These are phyloP conservation scores for Desmodesmus armatus DNA, from an alignment of 139 green algal species.

Conservation along the genomic window DNA sequence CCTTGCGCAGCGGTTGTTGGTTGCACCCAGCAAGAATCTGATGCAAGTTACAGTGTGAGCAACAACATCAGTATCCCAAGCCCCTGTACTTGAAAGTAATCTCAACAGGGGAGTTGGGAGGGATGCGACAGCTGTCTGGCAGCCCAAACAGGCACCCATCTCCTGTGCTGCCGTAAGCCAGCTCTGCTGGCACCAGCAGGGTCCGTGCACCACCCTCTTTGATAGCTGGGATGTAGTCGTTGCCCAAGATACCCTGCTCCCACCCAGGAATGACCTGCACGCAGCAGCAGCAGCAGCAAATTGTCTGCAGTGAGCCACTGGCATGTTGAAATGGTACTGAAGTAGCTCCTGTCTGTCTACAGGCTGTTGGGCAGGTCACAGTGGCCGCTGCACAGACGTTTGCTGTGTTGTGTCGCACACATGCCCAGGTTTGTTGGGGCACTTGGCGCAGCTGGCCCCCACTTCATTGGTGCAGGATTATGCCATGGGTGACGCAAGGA, in stretches of 20 bases:
- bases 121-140: slow-evolving; percentile 27
- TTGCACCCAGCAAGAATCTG: no score
- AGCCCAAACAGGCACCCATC: slow-evolving; percentile 40
- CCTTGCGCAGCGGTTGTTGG: no score
- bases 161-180: slow-evolving; percentile 18
- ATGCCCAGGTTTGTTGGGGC: no score
- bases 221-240: slow-evolving; percentile 6
- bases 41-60: background rate
- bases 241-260: slow-evolving; percentile 23
- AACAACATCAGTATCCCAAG: slow-evolving; percentile 18
- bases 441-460: background rate
- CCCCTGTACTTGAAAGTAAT: slow-evolving; percentile 43
- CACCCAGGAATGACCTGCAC: slow-evolving; percentile 33
- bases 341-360: no score
- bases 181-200: slow-evolving; percentile 26
- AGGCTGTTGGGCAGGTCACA: no score
- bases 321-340: no score
- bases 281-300: background rate
- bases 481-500: background rate
- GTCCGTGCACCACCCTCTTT: slow-evolving; percentile 23
- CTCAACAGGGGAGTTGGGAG: slow-evolving; percentile 37
- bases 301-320: no score
- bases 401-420: no score
- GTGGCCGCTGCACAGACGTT: no score
- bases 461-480: background rate